phyloP scores from a whole-genome alignment of 1,284 basidiomycete species.

The Moesziomyces sp. region DNA sequence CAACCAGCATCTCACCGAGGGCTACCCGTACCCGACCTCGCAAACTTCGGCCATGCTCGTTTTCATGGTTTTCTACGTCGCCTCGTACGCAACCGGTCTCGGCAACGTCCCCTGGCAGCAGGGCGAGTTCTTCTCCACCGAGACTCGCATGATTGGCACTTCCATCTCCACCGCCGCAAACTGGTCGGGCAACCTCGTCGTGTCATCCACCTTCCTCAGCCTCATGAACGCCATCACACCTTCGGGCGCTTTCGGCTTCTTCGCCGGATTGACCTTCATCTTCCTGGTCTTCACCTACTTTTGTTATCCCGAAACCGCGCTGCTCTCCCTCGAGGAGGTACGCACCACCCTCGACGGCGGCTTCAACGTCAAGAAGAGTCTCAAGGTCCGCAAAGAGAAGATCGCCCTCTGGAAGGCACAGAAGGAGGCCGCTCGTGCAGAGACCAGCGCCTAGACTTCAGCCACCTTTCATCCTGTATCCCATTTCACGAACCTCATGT shows the following conservation, averaged over 20 bases:
- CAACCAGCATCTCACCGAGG: slow-evolving; percentile 75
- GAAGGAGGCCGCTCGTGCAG: slow-evolving; percentile 20
- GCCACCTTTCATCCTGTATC: background rate
- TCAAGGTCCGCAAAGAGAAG: slow-evolving; percentile 64
- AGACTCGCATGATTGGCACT: slow-evolving; percentile 79
- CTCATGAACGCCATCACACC: slow-evolving; percentile 81
- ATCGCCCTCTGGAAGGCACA: slow-evolving; percentile 49
- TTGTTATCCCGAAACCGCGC: slow-evolving; percentile 70
- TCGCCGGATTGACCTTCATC: slow-evolving; percentile 78
- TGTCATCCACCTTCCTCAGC: slow-evolving; percentile 80
- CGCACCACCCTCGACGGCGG: slow-evolving; percentile 69
- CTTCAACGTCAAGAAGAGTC: slow-evolving; percentile 70
- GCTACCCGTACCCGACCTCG: slow-evolving; percentile 74
- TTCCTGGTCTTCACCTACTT: slow-evolving; percentile 78
- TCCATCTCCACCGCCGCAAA: slow-evolving; percentile 81
- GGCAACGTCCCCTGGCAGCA: slow-evolving; percentile 88
- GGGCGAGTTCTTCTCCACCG: slow-evolving; percentile 78
- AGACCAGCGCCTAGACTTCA: slow-evolving; percentile 16
- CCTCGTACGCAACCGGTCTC: slow-evolving; percentile 75
- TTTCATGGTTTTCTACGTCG: slow-evolving; percentile 84
- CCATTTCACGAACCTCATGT: background rate
- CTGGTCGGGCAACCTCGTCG: slow-evolving; percentile 82
- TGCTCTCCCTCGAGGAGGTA: slow-evolving; percentile 81
- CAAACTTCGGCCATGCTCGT: slow-evolving; percentile 79
- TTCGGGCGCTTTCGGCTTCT: slow-evolving; percentile 74